These are phyloP conservation scores for Suillus subalutaceus DNA, from an alignment of 768 basidiomycete genomes.

Conservation along the genomic window DNA sequence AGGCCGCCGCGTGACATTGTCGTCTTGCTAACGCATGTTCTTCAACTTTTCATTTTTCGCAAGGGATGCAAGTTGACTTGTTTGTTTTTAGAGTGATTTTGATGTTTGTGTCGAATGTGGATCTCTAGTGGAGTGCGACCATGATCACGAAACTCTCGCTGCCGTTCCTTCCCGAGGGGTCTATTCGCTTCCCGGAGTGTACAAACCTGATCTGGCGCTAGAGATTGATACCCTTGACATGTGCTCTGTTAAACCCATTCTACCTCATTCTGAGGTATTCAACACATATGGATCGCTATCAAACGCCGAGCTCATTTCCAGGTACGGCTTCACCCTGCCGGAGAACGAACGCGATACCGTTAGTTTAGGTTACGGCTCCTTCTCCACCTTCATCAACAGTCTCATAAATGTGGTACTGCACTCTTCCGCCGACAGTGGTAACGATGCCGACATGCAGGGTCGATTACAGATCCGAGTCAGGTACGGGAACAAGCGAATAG, in stretches of 20 bases:
- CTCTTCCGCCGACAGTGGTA: slow-evolving; percentile 2
- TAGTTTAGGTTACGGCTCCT: slow-evolving; percentile 31
- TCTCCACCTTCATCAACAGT: slow-evolving; percentile 17
- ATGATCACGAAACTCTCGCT: slow-evolving; percentile 46
- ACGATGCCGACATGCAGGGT: slow-evolving; percentile 22
- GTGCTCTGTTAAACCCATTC: slow-evolving; percentile 59
- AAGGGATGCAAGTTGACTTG: slow-evolving; percentile 14
- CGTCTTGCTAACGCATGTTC: slow-evolving; percentile 11
- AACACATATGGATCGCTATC: slow-evolving; percentile 76
- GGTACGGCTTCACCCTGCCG: slow-evolving; percentile 78
- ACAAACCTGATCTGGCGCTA: neutral
- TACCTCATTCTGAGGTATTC: slow-evolving; percentile 60
- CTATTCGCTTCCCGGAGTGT: neutral
- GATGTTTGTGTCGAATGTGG: slow-evolving; percentile 77
- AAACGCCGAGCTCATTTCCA: slow-evolving; percentile 67
- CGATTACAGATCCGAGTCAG: neutral
- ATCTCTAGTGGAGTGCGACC: slow-evolving; percentile 65
- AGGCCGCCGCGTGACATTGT: neutral
- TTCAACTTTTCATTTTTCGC: slow-evolving; percentile 9
- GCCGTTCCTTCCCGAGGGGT: slow-evolving; percentile 10
- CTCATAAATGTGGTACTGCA: slow-evolving; percentile 16
- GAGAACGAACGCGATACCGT: slow-evolving; percentile 70
- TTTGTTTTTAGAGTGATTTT: slow-evolving; percentile 59
- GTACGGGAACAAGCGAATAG: slow-evolving; percentile 2
- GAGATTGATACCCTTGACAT: slow-evolving; percentile 61